Percentiles rank a stretch among this genome's conserved stretches.
Evolutionary conservation across 371 early-diverging fungal genomes (phyloP).

Genomic region (Blakeslea trispora): DNA sequence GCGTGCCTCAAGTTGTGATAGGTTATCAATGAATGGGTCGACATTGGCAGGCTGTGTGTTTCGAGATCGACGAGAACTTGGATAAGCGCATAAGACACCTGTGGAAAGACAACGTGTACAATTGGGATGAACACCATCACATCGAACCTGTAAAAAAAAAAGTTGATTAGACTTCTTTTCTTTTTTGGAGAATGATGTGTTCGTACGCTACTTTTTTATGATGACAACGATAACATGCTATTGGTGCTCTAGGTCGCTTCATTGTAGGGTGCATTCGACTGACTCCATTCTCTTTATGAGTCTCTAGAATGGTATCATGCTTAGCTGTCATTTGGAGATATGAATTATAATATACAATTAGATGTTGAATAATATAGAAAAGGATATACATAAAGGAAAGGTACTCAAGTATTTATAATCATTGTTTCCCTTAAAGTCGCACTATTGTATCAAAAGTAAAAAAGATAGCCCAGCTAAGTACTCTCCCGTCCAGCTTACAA

Average conservation of each 20-base stretch:
- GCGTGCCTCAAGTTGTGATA: conserved; percentile 39
- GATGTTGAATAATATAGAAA: too few relatives aligned
- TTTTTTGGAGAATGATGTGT: too few relatives aligned
- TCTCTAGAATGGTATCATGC: not conserved
- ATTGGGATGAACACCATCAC: conserved; percentile 44
- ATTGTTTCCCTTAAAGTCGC: too few relatives aligned
- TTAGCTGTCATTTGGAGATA: conserved; percentile 5
- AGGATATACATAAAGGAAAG: too few relatives aligned
- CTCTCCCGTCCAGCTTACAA: conserved; percentile 19
- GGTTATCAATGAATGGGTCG: conserved; percentile 47
- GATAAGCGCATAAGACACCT: conserved; percentile 44
- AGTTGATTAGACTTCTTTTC: not conserved
- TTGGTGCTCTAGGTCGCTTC: conserved; percentile 42
- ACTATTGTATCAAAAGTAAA: too few relatives aligned
- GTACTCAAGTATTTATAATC: too few relatives aligned
- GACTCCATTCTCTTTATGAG: conserved; percentile 6
- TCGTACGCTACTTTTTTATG: conserved; percentile 38
- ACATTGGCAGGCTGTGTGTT: conserved; percentile 45
- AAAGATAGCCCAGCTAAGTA: too few relatives aligned
- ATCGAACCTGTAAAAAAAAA: conserved; percentile 33
- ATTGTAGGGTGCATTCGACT: conserved; percentile 31
- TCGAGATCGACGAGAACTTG: conserved; percentile 46
- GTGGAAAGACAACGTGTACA: conserved; percentile 44
- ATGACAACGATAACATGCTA: conserved; percentile 46
- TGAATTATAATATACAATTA: too few relatives aligned